Conservation (phyloP, 2,329 filamentous ascomycete genomes). For the Phialophora chinensis region DNA sequence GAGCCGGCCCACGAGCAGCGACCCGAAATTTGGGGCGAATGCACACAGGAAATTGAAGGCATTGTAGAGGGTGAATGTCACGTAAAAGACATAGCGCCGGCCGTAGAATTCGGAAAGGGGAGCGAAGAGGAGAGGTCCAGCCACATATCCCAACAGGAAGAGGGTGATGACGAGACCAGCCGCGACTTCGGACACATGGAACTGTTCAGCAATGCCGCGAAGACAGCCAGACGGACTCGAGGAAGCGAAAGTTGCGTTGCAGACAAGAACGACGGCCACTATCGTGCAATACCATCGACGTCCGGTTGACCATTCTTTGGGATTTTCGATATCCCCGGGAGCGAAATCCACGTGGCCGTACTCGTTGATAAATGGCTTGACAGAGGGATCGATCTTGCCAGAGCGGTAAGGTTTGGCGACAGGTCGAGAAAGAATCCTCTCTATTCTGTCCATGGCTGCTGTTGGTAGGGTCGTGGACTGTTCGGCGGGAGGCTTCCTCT, state of each 20-base stretch:
- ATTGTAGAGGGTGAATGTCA: slow-evolving; percentile 48
- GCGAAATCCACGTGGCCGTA: slow-evolving; percentile 60
- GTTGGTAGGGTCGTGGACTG: slow-evolving; percentile 45
- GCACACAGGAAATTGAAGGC: slow-evolving; percentile 61
- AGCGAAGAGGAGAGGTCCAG: slow-evolving; percentile 67
- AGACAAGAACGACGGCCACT: slow-evolving; percentile 52
- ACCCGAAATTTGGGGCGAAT: slow-evolving; percentile 61
- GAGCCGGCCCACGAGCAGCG: slow-evolving; percentile 61
- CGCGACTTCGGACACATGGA: slow-evolving; percentile 56
- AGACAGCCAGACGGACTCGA: slow-evolving; percentile 50
- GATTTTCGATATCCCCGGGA: slow-evolving; percentile 56
- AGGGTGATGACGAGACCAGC: slow-evolving; percentile 66
- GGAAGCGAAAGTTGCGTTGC: slow-evolving; percentile 63
- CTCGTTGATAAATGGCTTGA: slow-evolving; percentile 54
- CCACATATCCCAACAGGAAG: slow-evolving; percentile 69
- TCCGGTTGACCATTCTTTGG: slow-evolving; percentile 48
- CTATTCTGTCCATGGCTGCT: slow-evolving; percentile 51
- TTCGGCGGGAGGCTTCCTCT: neutral
- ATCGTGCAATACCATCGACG: slow-evolving; percentile 52
- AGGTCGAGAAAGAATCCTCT: slow-evolving; percentile 57
- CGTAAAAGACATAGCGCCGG: slow-evolving; percentile 60
- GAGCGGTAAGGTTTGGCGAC: slow-evolving; percentile 60
- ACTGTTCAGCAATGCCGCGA: slow-evolving; percentile 51
- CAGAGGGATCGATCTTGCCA: slow-evolving; percentile 46
- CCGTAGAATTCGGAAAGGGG: slow-evolving; percentile 71